Percentiles rank a stretch among this genome's conserved stretches.
Evolutionary conservation across 2,329 filamentous ascomycete species (phyloP).

Genomic region (Ophiocordyceps robertsii): DNA sequence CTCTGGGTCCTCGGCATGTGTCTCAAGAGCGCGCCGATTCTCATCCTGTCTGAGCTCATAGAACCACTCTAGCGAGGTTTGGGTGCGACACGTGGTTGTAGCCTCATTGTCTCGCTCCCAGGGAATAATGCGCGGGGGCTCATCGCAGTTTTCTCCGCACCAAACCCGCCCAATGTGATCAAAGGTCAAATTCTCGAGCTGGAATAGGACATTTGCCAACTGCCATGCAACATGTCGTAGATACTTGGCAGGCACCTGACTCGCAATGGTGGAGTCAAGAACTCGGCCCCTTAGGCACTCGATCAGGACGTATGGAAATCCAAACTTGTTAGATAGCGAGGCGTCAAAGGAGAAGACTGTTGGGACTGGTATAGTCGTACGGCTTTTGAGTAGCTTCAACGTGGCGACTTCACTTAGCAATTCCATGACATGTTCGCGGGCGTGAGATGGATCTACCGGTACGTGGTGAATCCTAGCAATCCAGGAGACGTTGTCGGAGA

Average conservation of each 20-base stretch:
- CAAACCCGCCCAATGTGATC: constrained; percentile 3
- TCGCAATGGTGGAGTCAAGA: constrained; percentile 1
- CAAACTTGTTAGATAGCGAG: constrained; percentile 2
- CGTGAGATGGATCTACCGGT: not conserved
- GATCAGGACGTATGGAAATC: constrained; percentile 4
- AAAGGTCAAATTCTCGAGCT: constrained; percentile 4
- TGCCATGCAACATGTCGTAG: not conserved
- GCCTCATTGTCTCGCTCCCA: not conserved
- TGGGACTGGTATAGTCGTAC: not conserved
- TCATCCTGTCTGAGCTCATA: constrained; percentile 1
- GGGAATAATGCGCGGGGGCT: constrained; percentile 4
- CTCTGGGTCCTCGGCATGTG: constrained; percentile 1
- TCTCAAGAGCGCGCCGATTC: constrained; percentile 1
- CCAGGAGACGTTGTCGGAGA: constrained; percentile 2
- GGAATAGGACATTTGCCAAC: constrained; percentile 3
- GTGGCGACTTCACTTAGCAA: not conserved
- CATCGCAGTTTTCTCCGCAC: constrained; percentile 5
- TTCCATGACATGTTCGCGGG: not conserved
- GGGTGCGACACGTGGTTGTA: not conserved
- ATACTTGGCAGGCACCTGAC: not conserved
- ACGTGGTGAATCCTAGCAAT: constrained; percentile 4
- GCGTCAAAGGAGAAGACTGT: not conserved
- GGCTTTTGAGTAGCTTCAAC: not conserved
- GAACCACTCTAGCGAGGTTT: constrained; percentile 5
- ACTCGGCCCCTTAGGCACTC: constrained; percentile 2